Evolutionary conservation across 2,329 filamentous ascomycete species (phyloP).

Genomic region (Talaromyces funiculosus): DNA sequence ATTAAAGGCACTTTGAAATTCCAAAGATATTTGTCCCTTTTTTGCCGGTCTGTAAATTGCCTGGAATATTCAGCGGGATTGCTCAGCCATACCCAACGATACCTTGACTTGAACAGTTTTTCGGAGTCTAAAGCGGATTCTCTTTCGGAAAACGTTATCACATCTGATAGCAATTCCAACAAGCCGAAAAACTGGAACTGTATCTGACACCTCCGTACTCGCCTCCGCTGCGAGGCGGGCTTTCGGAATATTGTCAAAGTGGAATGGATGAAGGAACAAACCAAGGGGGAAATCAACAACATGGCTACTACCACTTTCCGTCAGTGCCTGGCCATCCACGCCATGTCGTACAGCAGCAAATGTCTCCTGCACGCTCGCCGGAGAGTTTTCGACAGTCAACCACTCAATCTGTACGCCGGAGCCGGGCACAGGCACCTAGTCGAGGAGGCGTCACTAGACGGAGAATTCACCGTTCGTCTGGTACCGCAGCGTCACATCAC

Average conservation of each 20-base stretch:
- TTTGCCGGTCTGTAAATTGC: background rate
- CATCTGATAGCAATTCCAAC: background rate
- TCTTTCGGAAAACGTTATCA: background rate
- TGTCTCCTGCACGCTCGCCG: slow-evolving; percentile 42
- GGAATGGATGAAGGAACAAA: slow-evolving; percentile 76
- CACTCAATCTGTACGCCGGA: slow-evolving; percentile 8
- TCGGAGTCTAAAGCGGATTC: background rate
- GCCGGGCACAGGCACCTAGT: background rate
- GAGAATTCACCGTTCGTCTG: slow-evolving; percentile 16
- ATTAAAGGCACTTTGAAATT: background rate
- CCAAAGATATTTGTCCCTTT: background rate
- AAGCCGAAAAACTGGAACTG: slow-evolving; percentile 57
- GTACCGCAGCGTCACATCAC: slow-evolving; percentile 30
- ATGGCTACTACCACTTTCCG: slow-evolving; percentile 64
- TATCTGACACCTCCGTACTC: slow-evolving; percentile 59
- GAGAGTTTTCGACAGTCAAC: slow-evolving; percentile 33
- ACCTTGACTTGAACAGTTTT: background rate
- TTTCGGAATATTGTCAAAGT: slow-evolving; percentile 48
- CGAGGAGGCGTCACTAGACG: background rate
- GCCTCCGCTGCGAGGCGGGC: slow-evolving; percentile 55
- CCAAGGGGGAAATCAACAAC: slow-evolving; percentile 59
- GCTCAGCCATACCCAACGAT: background rate
- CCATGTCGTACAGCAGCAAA: slow-evolving; percentile 49
- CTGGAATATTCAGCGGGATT: background rate
- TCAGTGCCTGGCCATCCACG: slow-evolving; percentile 36